phyloP scores from a whole-genome alignment of 805 yeast species.

The Helenozyma baotianmanensis region DNA sequence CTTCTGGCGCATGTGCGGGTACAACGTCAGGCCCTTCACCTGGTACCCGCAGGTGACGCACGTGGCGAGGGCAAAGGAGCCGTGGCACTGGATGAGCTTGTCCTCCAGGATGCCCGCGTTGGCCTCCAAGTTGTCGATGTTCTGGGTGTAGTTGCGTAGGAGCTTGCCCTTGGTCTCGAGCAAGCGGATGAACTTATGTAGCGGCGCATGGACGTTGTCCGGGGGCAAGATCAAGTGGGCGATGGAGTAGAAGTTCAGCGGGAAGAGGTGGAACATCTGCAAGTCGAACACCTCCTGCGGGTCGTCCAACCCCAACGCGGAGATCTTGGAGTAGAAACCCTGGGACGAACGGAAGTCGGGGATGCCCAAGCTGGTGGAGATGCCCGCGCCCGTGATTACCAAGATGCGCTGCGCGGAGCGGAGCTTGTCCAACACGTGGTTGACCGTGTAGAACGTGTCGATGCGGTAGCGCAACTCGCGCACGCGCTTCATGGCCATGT shows the following conservation, averaged over 20 bases:
- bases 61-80: conserved; percentile 84
- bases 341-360: conserved; percentile 90
- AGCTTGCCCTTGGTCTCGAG: conserved; percentile 74
- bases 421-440: conserved; percentile 45
- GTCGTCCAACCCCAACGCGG: conserved; percentile 66
- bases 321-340: conserved; percentile 73
- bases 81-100: conserved; percentile 83
- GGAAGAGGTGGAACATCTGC: conserved; percentile 66
- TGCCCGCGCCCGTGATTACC: conserved; percentile 90
- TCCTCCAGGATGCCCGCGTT: conserved; percentile 68
- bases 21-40: conserved; percentile 63
- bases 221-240: conserved; percentile 85
- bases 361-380: conserved; percentile 82
- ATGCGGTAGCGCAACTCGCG: conserved; percentile 51
- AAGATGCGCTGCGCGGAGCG: conserved; percentile 43
- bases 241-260: conserved; percentile 76
- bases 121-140: conserved; percentile 83
- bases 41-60: conserved; percentile 71
- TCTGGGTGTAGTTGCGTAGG: conserved; percentile 83
- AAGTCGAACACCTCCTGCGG: conserved; percentile 90
- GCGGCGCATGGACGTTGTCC: conserved; percentile 58
- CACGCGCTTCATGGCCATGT: conserved; percentile 63
- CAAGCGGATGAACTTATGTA: conserved; percentile 74
- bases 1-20: conserved; percentile 50
- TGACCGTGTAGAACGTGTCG: conserved; percentile 50